Evolutionary conservation across 352 stramenopile species (phyloP).

Genomic region (Pythium rishiriense): DNA sequence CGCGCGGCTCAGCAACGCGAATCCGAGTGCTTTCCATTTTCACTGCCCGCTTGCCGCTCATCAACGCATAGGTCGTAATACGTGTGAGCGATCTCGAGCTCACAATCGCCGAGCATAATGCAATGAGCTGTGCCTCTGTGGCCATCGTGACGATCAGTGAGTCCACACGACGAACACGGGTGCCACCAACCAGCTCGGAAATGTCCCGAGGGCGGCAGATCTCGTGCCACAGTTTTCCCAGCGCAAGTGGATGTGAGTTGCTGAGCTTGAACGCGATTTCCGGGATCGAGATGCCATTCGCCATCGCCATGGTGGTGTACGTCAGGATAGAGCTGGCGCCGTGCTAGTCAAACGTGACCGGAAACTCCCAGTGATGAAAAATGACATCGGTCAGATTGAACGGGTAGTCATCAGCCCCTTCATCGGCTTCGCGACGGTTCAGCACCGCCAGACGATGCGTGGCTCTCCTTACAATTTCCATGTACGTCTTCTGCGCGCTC

Average conservation of each 20-base stretch:
- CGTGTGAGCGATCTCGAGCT: background rate
- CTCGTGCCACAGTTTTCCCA: background rate
- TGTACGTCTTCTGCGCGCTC: background rate
- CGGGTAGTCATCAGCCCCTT: background rate
- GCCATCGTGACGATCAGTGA: constrained; percentile 10
- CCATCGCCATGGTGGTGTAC: background rate
- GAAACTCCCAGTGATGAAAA: constrained; percentile 17
- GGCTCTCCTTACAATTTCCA: background rate
- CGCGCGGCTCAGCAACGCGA: constrained; percentile 9
- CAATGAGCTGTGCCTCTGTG: background rate
- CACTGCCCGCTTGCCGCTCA: background rate
- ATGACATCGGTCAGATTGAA: constrained; percentile 8
- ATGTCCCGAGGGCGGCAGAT: background rate
- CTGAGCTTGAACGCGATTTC: constrained; percentile 7
- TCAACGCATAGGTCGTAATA: constrained; percentile 1
- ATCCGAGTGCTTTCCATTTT: constrained; percentile 13
- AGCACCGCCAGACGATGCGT: background rate
- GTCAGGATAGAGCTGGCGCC: background rate
- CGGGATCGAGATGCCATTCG: background rate
- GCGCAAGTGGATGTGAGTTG: background rate
- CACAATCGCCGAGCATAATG: constrained; percentile 6
- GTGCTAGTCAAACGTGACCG: background rate
- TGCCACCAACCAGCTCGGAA: too few species aligned
- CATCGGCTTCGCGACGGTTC: background rate
- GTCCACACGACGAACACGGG: background rate